Base-by-base conservation (phyloP, 768 basidiomycete species). In the Lactarius psammicola region DNA sequence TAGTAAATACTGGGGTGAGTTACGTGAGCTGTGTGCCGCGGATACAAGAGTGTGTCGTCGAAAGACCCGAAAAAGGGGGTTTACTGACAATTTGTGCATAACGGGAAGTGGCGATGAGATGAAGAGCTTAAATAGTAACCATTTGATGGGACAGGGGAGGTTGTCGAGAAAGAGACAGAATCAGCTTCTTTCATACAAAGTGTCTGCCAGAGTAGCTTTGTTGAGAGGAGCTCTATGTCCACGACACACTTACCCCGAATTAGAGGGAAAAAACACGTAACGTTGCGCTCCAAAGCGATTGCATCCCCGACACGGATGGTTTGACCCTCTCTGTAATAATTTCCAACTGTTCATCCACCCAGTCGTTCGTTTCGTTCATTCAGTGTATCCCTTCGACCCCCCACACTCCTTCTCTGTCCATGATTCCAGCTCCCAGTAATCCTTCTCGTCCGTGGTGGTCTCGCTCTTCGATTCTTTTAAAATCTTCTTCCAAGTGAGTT, bases 401-500 rank as follows among this genome's bases (percentile, higher is more conserved):
- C 26, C 65, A 63, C 66, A 63, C 66, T 67, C 61, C 61, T 67
- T 67, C 59, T 23, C 51, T 66, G 60, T 62, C 56, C 34, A 59
- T 66, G 44, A 15, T 23, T n/a, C 56, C 61, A 4, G 5, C 46
- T 62, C 60, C 69, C 71, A 67, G 64, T 65, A 62, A 63, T 57
- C 62, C 62, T 46, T 69, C 70, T 67, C 73, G 65, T 71, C 69
- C 59, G 18, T 77, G 76, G 76, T 77, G 76, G 76, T 74, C 75
- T 23, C 73, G 76, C 59, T 71, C 75, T 33, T 75, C 75, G 61
- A 59, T 75, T 59, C 63, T 73, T 60, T 73, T 69, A 67, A 73
- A 71, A 33, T 65, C 69, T 31, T 60, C 69, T 68, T 64, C 65
- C 56, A 28, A 65, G 44, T 68, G 20, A 4, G 17, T 69, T n/a